Evolutionary conservation across 306 rosid genomes (phyloP), one percentile per base, ranked within the genome.

Genomic region (Comarum palustre): DNA sequence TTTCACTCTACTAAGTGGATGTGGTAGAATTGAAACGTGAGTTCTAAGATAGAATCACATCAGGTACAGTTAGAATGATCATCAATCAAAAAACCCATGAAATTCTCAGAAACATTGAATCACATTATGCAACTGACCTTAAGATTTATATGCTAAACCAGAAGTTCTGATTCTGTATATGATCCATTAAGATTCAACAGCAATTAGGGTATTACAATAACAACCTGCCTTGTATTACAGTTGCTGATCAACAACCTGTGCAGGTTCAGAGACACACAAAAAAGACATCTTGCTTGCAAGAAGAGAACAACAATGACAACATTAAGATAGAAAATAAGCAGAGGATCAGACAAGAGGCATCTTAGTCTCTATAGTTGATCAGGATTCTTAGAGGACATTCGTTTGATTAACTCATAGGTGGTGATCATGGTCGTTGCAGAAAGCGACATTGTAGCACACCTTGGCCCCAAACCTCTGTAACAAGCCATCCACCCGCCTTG

Each of bases 401-500:
- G 89, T 68, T 92, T 92, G 64, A 92, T 89, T 46, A 92, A 84
- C 88, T 92, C 97, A 58, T 92, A 92, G 45, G 97, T 90, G 50
- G 97, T 92, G 89, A 92, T 92, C 96, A 92, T 92, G 51, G 96
- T 92, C 9, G 97, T 92, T 27, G 97, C 97, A 71, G 97, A 92
- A 82, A 92, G 74, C 2, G 97, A 90, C 96, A 90, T 90, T 6
- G 96, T 88, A 42, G 93, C 94, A 86, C 97, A 92, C 11, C 97
- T 80, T 8, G 94, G 96, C 74, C 94, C 97, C 82, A 92, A 80
- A 12, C 97, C 97, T 88, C 90, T 80, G 74, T 90, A 92, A 81
- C 96, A 92, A 24, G 97, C 96, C 79, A 61, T 64, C 97, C 97
- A 92, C 17, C 96, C 96, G 3, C 97, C 97, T 81, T 90, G 96